phyloP scores from a whole-genome alignment of 495 filamentous ascomycete genomes.

The Penicillium bialowiezense region DNA sequence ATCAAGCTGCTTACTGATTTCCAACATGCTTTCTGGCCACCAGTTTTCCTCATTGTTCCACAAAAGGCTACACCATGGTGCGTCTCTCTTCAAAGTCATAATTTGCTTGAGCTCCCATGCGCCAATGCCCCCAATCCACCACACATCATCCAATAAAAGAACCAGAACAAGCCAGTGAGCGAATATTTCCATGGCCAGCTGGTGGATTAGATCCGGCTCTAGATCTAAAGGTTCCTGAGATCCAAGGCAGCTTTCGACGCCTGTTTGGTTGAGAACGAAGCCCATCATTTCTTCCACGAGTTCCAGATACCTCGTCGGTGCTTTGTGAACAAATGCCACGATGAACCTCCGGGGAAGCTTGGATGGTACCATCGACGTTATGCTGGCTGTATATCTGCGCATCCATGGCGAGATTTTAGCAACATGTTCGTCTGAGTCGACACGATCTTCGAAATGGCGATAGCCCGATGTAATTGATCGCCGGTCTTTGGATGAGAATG shows the following conservation, averaged over 20 bases:
- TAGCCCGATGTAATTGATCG: background rate
- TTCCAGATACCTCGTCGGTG: constrained; percentile 17
- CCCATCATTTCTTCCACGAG: constrained; percentile 23
- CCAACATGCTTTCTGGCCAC: constrained; percentile 32
- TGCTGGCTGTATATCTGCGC: constrained; percentile 24
- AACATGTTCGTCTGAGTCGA: background rate
- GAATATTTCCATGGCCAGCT: constrained; percentile 43
- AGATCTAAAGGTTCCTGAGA: constrained; percentile 6
- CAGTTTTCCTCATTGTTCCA: constrained; percentile 17
- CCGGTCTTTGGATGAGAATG: constrained; percentile 10
- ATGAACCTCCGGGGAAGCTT: constrained; percentile 25
- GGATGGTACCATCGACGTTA: constrained; percentile 28
- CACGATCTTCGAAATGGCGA: background rate
- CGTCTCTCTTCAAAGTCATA: constrained; percentile 18
- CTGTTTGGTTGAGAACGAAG: background rate
- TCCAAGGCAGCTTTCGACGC: background rate
- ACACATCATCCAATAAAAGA: constrained; percentile 39
- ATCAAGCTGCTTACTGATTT: background rate
- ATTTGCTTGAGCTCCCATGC: constrained; percentile 29
- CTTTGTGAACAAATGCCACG: constrained; percentile 32
- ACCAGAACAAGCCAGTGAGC: constrained; percentile 45
- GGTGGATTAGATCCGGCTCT: constrained; percentile 15
- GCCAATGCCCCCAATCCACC: constrained; percentile 42
- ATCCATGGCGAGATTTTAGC: constrained; percentile 26
- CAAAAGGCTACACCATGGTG: background rate